These are phyloP conservation scores for Massospora cicadina DNA, from an alignment of 371 early-diverging fungal species.

Conservation along the genomic window DNA sequence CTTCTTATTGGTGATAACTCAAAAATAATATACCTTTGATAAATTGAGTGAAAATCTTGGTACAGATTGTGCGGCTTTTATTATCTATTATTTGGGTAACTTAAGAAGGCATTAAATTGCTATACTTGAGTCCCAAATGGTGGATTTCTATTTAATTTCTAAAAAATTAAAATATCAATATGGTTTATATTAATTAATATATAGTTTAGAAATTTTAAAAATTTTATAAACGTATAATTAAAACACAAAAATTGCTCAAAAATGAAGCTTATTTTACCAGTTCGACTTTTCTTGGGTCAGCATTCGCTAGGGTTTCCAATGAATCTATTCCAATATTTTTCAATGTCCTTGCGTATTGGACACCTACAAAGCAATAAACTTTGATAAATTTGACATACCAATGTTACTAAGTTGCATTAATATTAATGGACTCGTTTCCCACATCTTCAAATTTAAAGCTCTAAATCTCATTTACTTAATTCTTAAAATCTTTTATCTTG, in stretches of 20 bases:
- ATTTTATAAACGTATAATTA: no score
- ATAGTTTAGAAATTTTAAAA: no score
- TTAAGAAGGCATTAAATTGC: not conserved
- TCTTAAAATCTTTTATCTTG: not conserved
- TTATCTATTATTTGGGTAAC: conserved; percentile 1
- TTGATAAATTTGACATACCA: not conserved
- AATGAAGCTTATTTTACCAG: not conserved
- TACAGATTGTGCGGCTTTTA: not conserved
- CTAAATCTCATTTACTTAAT: conserved; percentile 5
- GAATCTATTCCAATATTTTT: not conserved
- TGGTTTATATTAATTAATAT: no score
- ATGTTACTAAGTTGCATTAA: conserved; percentile 7
- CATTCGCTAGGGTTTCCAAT: not conserved
- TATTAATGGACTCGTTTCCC: not conserved
- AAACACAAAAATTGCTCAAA: no score
- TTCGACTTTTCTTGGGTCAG: conserved; percentile 7
- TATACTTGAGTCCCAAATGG: conserved; percentile 10
- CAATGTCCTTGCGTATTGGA: not conserved
- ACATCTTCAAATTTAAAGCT: not conserved
- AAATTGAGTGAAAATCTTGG: not conserved
- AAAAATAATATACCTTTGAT: not conserved
- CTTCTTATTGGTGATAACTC: not conserved
- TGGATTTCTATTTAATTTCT: conserved; percentile 8
- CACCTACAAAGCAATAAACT: not conserved
- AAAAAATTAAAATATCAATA: not conserved